A percentile compares a stretch with the other conserved stretches of the same genome.
Conservation (phyloP, 257 asterid genomes). For the Apocynum venetum region DNA sequence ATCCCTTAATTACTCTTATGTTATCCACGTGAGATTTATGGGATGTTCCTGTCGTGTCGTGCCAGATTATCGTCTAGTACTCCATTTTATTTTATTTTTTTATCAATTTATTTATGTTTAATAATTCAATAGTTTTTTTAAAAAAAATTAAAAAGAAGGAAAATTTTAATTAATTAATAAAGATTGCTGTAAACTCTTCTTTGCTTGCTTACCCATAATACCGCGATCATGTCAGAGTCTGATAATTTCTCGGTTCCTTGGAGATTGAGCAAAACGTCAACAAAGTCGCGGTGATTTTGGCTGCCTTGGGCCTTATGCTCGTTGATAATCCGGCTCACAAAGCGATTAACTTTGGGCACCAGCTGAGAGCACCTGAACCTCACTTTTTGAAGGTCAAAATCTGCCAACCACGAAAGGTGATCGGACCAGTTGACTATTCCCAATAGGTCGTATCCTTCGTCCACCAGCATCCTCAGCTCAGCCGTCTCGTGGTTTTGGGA, state of each 20-base stretch:
- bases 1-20: background rate
- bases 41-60: background rate
- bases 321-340: slow-evolving; percentile 47
- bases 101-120: too few relatives aligned
- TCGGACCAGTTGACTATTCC: slow-evolving; percentile 71
- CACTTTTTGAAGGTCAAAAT: slow-evolving; percentile 57
- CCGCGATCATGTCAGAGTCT: slow-evolving; percentile 77
- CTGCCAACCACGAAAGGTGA: slow-evolving; percentile 58
- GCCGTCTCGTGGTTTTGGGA: slow-evolving; percentile 24
- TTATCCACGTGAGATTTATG: background rate
- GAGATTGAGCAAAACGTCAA: slow-evolving; percentile 67
- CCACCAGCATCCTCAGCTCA: slow-evolving; percentile 52
- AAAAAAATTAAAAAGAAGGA: background rate
- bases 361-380: slow-evolving; percentile 55
- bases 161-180: too few relatives aligned
- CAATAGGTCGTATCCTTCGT: slow-evolving; percentile 60
- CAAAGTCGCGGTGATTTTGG: slow-evolving; percentile 34
- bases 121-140: too few relatives aligned
- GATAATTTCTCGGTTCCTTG: slow-evolving; percentile 48
- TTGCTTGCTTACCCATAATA: slow-evolving; percentile 62
- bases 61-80: too few relatives aligned
- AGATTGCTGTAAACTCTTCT: background rate
- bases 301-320: slow-evolving; percentile 29
- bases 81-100: too few relatives aligned
- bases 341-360: slow-evolving; percentile 62